Base-by-base conservation (phyloP, 306 rosid species). In the Citrullus colocynthis region DNA sequence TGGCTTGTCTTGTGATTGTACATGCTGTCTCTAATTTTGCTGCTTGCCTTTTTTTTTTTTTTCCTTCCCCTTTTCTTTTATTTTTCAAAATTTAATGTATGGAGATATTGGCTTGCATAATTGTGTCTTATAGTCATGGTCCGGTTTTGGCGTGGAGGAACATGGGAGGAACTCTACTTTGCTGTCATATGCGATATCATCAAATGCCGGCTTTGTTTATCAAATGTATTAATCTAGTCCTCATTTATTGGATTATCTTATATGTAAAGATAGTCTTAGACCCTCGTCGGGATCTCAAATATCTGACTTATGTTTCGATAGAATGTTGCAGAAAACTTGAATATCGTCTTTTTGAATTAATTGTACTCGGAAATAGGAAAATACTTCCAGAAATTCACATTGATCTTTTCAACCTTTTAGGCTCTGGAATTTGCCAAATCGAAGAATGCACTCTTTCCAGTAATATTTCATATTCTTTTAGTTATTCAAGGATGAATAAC, bases 1-100 rank as follows among this genome's bases (percentile, higher is more conserved):
- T 73, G 77, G 28, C 60, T 73, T 49, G 61, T 73, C 16, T 73
- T 73, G 62, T 72, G 56, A 49, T 44, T 72, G 71, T 73, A 73
- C 77, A 52, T 73, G 77, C 61, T 9, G 75, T 70, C 75, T 42
- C 75, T 70, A 45, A 30, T 73, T 32, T 73, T 73, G 61, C 41
- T 30, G 77, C 44, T 66, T 66, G 32, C 17, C 16, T 2, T 21
- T 67, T n/a, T n/a, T 6, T 34, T 52, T n/a, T 39, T 4, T 45
- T 6, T 34, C 17, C 4, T 6, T 6, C n/a, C 8, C 2, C 7
- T 62, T 39, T 41, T 18, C 9, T 41, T 67, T 67, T 5, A 41
- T 41, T 42, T 10, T 20, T 20, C 37, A 69, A 69, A 48, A 16
- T 49, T 71, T 71, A 45, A 6, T 52, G 57, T 52, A 52, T 52